phyloP scores from a whole-genome alignment of 139 green algal species.

The Astrephomene gubernaculifera region DNA sequence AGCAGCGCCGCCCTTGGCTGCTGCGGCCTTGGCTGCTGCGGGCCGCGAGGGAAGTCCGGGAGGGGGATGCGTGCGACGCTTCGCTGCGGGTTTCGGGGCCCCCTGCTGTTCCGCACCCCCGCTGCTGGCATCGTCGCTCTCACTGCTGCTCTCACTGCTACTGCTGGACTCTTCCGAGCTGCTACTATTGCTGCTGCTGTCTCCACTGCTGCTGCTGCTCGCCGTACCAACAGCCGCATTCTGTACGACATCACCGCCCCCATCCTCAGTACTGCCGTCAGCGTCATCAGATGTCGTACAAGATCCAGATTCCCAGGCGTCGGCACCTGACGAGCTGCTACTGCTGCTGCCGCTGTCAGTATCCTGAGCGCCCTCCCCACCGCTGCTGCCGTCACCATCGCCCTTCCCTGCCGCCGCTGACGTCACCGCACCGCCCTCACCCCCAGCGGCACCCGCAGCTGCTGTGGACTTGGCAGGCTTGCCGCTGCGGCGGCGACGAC shows the following conservation, averaged over 20 bases:
- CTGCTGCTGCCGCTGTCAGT: too few relatives aligned
- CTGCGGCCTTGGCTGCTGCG: not conserved
- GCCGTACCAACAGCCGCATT: too few relatives aligned
- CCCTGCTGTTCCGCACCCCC: not conserved
- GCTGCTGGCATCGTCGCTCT: not conserved
- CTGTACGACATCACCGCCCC: not conserved
- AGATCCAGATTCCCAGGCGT: not conserved
- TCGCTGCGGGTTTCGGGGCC: not conserved
- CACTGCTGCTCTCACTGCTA: conserved; percentile 17
- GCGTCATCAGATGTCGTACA: not conserved
- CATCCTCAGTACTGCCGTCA: too few relatives aligned
- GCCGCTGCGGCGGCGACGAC: too few relatives aligned
- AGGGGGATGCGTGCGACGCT: too few relatives aligned
- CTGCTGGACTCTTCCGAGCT: conserved; percentile 20
- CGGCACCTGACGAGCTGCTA: not conserved
- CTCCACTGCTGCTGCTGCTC: conserved; percentile 27
- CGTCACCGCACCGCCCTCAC: too few relatives aligned
- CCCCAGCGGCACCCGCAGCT: too few relatives aligned
- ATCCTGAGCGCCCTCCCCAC: too few relatives aligned
- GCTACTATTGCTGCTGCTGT: conserved; percentile 44
- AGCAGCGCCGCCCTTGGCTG: not conserved
- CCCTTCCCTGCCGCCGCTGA: too few relatives aligned
- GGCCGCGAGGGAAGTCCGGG: too few relatives aligned
- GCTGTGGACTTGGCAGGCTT: too few relatives aligned
- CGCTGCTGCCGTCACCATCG: too few relatives aligned